Evolutionary conservation across 129 eudicot species (phyloP).

Genomic region (Dittrichia graveolens): DNA sequence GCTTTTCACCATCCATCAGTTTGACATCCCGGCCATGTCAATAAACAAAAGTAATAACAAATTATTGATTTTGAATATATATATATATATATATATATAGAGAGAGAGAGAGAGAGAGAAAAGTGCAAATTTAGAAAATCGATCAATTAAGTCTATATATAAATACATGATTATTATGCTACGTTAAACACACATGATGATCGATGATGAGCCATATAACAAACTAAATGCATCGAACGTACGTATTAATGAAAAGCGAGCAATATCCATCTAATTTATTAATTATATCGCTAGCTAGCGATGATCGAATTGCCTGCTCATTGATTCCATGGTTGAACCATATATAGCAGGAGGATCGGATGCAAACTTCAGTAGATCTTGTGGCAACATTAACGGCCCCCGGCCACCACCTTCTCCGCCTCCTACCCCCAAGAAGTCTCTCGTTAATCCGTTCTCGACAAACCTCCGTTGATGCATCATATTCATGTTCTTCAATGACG

Average conservation of each 20-base stretch:
- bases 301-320: conserved; percentile 52
- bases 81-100: too few relatives aligned
- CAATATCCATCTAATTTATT: conserved; percentile 21
- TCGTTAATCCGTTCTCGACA: conserved; percentile 50
- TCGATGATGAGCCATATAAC: conserved; percentile 20
- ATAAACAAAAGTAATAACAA: not conserved
- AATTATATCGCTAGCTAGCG: conserved; percentile 34
- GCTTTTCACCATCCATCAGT: conserved; percentile 18
- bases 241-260: conserved; percentile 11
- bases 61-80: not conserved
- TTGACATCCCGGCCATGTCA: conserved; percentile 19
- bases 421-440: conserved; percentile 88
- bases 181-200: conserved; percentile 33
- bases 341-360: conserved; percentile 30
- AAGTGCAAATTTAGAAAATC: conserved; percentile 6
- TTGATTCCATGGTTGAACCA: conserved; percentile 68
- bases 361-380: conserved; percentile 79
- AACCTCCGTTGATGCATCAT: conserved; percentile 37
- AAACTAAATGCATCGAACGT: too few relatives aligned
- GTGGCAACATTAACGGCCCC: conserved; percentile 72
- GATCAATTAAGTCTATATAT: conserved; percentile 29
- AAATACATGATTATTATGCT: conserved; percentile 38
- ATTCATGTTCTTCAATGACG: conserved; percentile 4
- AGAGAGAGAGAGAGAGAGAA: too few relatives aligned
- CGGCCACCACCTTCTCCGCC: conserved; percentile 80